Conservation (phyloP, 441 rosid genomes). For the Adansonia gregorii region DNA sequence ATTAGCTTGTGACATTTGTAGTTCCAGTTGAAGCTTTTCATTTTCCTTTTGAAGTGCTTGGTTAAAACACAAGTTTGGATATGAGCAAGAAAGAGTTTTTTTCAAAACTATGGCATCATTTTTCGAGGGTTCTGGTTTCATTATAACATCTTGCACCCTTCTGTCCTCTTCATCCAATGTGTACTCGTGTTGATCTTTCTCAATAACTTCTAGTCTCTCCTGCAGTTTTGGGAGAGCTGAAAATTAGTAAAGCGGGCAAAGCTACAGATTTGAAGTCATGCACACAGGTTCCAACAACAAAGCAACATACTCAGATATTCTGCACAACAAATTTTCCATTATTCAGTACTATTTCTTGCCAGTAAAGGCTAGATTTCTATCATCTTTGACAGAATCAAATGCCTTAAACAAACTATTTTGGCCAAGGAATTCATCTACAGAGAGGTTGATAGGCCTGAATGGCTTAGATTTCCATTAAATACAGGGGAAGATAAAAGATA, state of each 20-base stretch:
- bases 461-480: background rate
- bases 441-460: background rate
- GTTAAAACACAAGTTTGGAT: slow-evolving; percentile 76
- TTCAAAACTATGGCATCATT: slow-evolving; percentile 64
- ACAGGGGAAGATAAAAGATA: background rate
- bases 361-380: background rate
- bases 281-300: background rate
- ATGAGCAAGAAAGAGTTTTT: slow-evolving; percentile 79
- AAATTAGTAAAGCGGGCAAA: slow-evolving; percentile 22
- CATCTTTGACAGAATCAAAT: slow-evolving; percentile 9
- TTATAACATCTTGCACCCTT: slow-evolving; percentile 72
- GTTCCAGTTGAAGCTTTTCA: slow-evolving; percentile 72
- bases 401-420: background rate
- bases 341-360: background rate
- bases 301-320: background rate
- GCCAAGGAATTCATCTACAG: background rate
- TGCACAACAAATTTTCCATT: background rate
- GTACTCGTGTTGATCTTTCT: slow-evolving; percentile 81
- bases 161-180: slow-evolving; percentile 91
- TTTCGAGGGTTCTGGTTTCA: slow-evolving; percentile 68
- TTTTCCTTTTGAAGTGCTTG: slow-evolving; percentile 74
- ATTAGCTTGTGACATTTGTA: slow-evolving; percentile 71
- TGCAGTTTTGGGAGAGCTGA: slow-evolving; percentile 31
- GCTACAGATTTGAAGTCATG: background rate
- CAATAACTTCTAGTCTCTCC: slow-evolving; percentile 87